Evolutionary conservation across 768 basidiomycete genomes (phyloP).

Genomic region (Leccinum subgranulosum): DNA sequence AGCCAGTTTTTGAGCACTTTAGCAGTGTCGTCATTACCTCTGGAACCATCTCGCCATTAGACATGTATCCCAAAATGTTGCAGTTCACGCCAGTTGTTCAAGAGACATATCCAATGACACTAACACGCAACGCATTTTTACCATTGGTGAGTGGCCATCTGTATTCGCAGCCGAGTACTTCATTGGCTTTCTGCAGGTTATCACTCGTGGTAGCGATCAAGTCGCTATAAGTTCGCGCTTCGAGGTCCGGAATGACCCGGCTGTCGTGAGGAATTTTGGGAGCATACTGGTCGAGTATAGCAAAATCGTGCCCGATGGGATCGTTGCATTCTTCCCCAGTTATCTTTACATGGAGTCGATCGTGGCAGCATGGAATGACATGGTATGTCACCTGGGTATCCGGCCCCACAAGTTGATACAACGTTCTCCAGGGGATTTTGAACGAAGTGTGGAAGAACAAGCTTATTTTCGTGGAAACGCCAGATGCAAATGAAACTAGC

Average conservation of each 20-base stretch:
- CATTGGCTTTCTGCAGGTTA: slow-evolving; percentile 56
- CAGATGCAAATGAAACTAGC: slow-evolving; percentile 98
- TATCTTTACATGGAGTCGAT: slow-evolving; percentile 99
- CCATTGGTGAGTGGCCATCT: slow-evolving; percentile 65
- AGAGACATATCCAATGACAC: slow-evolving; percentile 97
- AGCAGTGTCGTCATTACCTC: slow-evolving; percentile 98
- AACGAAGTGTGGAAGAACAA: slow-evolving; percentile 99
- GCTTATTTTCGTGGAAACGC: slow-evolving; percentile 98
- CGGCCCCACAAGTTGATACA: not conserved
- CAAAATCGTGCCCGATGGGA: slow-evolving; percentile 96
- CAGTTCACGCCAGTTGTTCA: slow-evolving; percentile 96
- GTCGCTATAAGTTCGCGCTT: slow-evolving; percentile 98
- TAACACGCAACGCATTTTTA: slow-evolving; percentile 93
- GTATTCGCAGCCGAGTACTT: not conserved
- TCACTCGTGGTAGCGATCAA: slow-evolving; percentile 97
- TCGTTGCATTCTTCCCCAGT: slow-evolving; percentile 98
- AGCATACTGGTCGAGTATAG: slow-evolving; percentile 98
- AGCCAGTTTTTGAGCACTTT: slow-evolving; percentile 97
- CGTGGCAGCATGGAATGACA: slow-evolving; percentile 99
- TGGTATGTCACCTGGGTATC: slow-evolving; percentile 56
- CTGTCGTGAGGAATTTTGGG: slow-evolving; percentile 98
- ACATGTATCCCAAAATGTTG: slow-evolving; percentile 99
- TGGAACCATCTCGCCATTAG: slow-evolving; percentile 95
- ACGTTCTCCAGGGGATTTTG: slow-evolving; percentile 74
- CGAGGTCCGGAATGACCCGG: slow-evolving; percentile 98